Base-by-base conservation (phyloP, 1,284 basidiomycete species). In the Irpex sp. region DNA sequence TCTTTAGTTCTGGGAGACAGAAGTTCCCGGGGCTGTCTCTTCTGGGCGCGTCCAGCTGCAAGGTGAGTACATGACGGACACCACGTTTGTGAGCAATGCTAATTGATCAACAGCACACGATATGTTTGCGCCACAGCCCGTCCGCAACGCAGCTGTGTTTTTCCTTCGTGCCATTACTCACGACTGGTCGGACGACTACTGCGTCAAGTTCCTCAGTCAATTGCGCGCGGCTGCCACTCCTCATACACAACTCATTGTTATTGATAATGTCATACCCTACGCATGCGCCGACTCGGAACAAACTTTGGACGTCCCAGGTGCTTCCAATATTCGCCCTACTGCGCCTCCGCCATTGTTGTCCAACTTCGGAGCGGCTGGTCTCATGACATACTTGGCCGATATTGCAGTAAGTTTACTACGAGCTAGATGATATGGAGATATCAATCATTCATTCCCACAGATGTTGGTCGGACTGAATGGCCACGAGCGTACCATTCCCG, bases 141-240 rank as follows among this genome's bases (percentile, higher is more conserved):
- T 23, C 58, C 53, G 16, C 16, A 66, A 65, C 16, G 58, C 65
- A 19, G 66, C 66, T 42, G 69, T 71, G 33, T 73, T 73, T 61
- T 57, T 73, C 37, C 65, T 73, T 54, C 67, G 71, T 3, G 67
- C 69, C 54, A 71, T 72, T 58, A 64, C 73, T 19, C 73, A 74
- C 60, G 70, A 74, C 58, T 74, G 73, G 73, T 66, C 65, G 19
- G 71, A 73, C 59, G 66, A 64, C 36, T 64, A 71, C 49, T 70
- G 70, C 56, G 49, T 73, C 16, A 56, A 57, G 8, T 72, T 73
- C 51, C 65, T 74, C 10, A 47, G 48, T n/a, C 66, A 69, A 53
- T 67, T 73, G 28, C 69, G 71, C 33, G 54, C 56, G 19, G 71
- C 71, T 19, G 61, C 61, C 18, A 48, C 23, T 7, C 54, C 61